Evolutionary conservation across 345 rosid species (phyloP).

Genomic region (Eucalyptus cloeziana): DNA sequence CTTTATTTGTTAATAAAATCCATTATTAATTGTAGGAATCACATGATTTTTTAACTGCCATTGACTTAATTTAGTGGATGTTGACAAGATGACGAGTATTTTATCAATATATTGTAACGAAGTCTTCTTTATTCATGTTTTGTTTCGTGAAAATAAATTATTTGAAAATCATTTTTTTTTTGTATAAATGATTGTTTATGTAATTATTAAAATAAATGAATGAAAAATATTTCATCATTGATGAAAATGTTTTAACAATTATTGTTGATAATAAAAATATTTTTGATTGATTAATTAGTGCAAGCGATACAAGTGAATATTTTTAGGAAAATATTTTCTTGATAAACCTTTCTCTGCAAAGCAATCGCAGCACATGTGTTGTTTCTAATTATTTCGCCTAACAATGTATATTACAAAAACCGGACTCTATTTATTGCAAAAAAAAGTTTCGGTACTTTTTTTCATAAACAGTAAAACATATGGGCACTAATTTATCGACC

Average conservation of each 20-base stretch:
- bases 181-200: rapidly evolving
- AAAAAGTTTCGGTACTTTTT: not conserved
- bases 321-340: not conserved
- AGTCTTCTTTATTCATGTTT: not conserved
- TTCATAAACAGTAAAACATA: not conserved
- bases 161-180: not conserved
- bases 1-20: not conserved
- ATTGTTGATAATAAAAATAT: not conserved
- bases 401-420: not conserved
- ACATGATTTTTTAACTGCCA: not conserved
- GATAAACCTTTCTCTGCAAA: not conserved
- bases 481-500: not conserved
- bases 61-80: not conserved
- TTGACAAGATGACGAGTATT: not conserved
- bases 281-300: not conserved
- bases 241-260: rapidly evolving
- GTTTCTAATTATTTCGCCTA: not conserved
- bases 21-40: not conserved
- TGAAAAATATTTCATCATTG: rapidly evolving
- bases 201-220: not conserved
- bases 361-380: too few species aligned
- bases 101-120: not conserved
- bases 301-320: not conserved
- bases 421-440: not conserved
- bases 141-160: not conserved